Conservation (phyloP, 345 rosid genomes). For the Eucalyptus sp. region DNA sequence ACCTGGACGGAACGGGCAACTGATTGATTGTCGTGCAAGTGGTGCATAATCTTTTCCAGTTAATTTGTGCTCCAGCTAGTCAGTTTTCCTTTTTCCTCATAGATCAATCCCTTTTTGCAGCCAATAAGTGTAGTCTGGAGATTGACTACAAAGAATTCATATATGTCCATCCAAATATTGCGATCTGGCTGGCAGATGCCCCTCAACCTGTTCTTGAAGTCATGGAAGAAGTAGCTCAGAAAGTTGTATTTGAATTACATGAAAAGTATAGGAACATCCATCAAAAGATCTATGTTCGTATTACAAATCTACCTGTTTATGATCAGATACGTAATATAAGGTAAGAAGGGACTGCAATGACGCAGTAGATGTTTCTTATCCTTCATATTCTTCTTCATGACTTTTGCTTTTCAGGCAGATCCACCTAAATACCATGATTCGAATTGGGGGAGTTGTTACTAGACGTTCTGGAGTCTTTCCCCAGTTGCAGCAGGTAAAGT, state of each 20-base stretch:
- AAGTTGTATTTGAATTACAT: conserved; percentile 74
- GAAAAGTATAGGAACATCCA: conserved; percentile 86
- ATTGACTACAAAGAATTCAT: conserved; percentile 89
- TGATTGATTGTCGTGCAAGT: not conserved
- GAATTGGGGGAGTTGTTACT: conserved; percentile 97
- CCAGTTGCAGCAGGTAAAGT: conserved; percentile 94
- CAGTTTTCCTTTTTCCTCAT: not conserved
- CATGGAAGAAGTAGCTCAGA: conserved; percentile 84
- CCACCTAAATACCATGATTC: conserved; percentile 95
- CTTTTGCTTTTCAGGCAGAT: conserved; percentile 54
- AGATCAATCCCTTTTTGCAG: conserved; percentile 27
- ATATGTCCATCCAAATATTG: conserved; percentile 84
- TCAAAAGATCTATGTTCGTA: conserved; percentile 76
- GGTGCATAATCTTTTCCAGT: not conserved
- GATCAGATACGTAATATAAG: conserved; percentile 95
- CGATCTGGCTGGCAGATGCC: conserved; percentile 98
- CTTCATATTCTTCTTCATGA: not conserved
- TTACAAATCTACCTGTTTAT: conserved; percentile 81
- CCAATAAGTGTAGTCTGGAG: conserved; percentile 87
- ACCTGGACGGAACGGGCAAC: not conserved
- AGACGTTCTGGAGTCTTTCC: conserved; percentile 98
- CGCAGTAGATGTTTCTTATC: not conserved
- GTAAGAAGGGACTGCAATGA: conserved; percentile 12
- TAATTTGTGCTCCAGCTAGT: not conserved
- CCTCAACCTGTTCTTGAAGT: conserved; percentile 96